Evolutionary conservation across 768 basidiomycete genomes (phyloP).

Genomic region (Suillus decipiens): DNA sequence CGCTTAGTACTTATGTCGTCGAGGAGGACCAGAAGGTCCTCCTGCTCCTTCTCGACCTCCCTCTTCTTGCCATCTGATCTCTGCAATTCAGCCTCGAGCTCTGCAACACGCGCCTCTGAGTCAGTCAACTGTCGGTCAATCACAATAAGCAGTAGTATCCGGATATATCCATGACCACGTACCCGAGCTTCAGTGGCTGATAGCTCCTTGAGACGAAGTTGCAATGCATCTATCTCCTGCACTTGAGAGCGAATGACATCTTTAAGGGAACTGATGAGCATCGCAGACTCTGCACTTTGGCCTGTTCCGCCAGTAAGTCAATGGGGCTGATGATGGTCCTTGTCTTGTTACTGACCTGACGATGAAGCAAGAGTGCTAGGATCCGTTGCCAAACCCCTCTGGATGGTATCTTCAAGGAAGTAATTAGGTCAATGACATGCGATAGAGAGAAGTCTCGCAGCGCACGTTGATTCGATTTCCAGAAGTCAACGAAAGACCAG

Average conservation of each 20-base stretch:
- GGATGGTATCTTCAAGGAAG: conserved; percentile 61
- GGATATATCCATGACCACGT: conserved; percentile 8
- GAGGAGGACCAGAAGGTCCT: conserved; percentile 89
- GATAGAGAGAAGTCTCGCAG: not conserved
- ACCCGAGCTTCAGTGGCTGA: conserved; percentile 41
- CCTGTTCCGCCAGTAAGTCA: conserved; percentile 37
- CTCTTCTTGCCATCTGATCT: conserved; percentile 64
- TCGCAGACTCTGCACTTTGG: conserved; percentile 73
- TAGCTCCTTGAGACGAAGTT: conserved; percentile 54
- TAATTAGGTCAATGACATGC: not conserved
- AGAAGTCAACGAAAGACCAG: conserved; percentile 97
- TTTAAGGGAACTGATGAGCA: conserved; percentile 81
- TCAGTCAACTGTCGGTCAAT: conserved; percentile 39
- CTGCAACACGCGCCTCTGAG: conserved; percentile 48
- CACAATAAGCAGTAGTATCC: not conserved
- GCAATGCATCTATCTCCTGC: conserved; percentile 73
- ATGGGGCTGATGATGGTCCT: not conserved
- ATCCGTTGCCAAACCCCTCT: conserved; percentile 69
- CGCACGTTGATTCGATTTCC: conserved; percentile 95
- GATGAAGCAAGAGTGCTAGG: conserved; percentile 65
- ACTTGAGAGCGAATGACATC: conserved; percentile 82
- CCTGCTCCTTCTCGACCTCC: conserved; percentile 94
- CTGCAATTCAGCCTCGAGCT: conserved; percentile 49
- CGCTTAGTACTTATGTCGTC: conserved; percentile 91
- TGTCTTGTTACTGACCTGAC: conserved; percentile 45